These are phyloP conservation scores for Boletus sp. DNA, from an alignment of 768 basidiomycete genomes.

Conservation along the genomic window DNA sequence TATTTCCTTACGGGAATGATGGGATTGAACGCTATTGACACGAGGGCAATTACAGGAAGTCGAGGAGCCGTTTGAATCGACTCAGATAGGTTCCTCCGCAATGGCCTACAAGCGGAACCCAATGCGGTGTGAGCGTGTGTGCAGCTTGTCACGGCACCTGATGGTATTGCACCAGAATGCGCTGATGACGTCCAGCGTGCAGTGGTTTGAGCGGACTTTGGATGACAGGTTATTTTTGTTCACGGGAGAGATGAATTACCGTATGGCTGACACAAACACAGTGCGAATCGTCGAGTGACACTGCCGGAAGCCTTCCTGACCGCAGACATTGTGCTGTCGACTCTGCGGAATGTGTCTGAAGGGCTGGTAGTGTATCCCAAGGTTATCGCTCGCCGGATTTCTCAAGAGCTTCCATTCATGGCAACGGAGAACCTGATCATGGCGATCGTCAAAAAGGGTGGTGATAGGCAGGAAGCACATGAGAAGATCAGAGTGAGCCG, in stretches of 20 bases:
- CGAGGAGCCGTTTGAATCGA: slow-evolving; percentile 98
- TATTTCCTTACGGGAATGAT: neutral
- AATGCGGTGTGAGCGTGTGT: slow-evolving; percentile 97
- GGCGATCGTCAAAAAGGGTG: slow-evolving; percentile 93
- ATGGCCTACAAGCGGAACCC: slow-evolving; percentile 99
- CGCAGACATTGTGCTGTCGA: slow-evolving; percentile 93
- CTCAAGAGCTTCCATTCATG: slow-evolving; percentile 98
- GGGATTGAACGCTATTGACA: slow-evolving; percentile 2
- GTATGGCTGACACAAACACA: slow-evolving; percentile 29
- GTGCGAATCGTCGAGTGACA: slow-evolving; percentile 94
- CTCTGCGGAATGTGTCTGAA: slow-evolving; percentile 94
- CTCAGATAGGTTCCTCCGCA: slow-evolving; percentile 94
- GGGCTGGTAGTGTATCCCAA: slow-evolving; percentile 99
- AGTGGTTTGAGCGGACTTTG: slow-evolving; percentile 98
- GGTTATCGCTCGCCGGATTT: slow-evolving; percentile 88
- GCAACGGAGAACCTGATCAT: slow-evolving; percentile 99
- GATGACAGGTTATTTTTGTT: slow-evolving; percentile 73
- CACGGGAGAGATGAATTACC: neutral
- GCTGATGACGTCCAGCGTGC: slow-evolving; percentile 89
- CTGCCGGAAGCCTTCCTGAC: slow-evolving; percentile 97
- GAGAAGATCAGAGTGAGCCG: slow-evolving; percentile 83
- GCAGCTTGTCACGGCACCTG: slow-evolving; percentile 92
- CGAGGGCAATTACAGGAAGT: slow-evolving; percentile 59
- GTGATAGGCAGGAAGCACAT: slow-evolving; percentile 95
- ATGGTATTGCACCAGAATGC: slow-evolving; percentile 97